Evolutionary conservation across 2,329 filamentous ascomycete genomes (phyloP).

Genomic region (Rasamsonia emersonii): DNA sequence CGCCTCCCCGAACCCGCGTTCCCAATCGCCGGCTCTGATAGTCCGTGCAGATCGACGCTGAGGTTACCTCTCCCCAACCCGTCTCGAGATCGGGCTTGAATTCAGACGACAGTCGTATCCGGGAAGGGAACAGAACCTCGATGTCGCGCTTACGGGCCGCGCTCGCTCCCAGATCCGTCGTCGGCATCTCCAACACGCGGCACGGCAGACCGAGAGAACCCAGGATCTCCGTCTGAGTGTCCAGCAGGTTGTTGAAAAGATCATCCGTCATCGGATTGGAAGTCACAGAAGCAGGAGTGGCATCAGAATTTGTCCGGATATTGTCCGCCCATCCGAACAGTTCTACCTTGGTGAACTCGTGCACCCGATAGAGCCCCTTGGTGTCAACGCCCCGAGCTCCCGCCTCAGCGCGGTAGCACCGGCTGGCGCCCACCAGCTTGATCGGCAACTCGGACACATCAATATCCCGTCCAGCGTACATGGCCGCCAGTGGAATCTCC

Average conservation of each 20-base stretch:
- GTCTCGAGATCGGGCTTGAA: slow-evolving; percentile 35
- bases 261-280: slow-evolving; percentile 22
- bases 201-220: slow-evolving; percentile 69
- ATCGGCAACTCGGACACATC: slow-evolving; percentile 59
- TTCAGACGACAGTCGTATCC: slow-evolving; percentile 32
- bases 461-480: slow-evolving; percentile 69
- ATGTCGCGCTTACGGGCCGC: slow-evolving; percentile 85
- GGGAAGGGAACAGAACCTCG: slow-evolving; percentile 85
- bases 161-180: slow-evolving; percentile 77
- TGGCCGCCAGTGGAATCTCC: slow-evolving; percentile 87
- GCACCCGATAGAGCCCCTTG: slow-evolving; percentile 90
- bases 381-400: slow-evolving; percentile 83
- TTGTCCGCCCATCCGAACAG: slow-evolving; percentile 80
- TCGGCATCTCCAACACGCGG: slow-evolving; percentile 87
- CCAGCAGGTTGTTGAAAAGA: slow-evolving; percentile 76
- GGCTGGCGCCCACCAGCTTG: slow-evolving; percentile 72
- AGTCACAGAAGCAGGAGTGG: slow-evolving; percentile 7
- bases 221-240: slow-evolving; percentile 79
- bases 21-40: slow-evolving; percentile 80
- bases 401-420: slow-evolving; percentile 94
- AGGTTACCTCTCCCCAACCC: slow-evolving; percentile 91
- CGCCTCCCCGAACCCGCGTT: slow-evolving; percentile 57
- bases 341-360: slow-evolving; percentile 98
- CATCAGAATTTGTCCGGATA: slow-evolving; percentile 38
- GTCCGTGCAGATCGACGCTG: slow-evolving; percentile 83